Conservation (phyloP, 495 filamentous ascomycete genomes). For the Evernia prunastri region DNA sequence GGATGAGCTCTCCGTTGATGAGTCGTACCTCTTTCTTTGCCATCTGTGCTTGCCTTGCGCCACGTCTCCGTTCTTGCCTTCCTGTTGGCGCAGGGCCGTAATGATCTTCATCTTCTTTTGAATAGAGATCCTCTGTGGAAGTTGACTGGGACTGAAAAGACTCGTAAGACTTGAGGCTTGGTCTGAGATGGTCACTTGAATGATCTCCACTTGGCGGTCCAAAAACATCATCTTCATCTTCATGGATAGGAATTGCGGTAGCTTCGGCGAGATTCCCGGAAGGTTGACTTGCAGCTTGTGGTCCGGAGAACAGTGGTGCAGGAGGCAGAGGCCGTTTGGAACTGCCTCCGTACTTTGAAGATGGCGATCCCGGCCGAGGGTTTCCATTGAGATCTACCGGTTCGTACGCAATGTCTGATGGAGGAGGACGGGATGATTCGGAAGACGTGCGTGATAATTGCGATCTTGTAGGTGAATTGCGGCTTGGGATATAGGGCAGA, state of each 20-base stretch:
- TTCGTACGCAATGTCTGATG: constrained; percentile 66
- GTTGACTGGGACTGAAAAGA: constrained; percentile 67
- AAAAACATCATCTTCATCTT: constrained; percentile 69
- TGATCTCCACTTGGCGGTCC: constrained; percentile 36
- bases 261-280: constrained; percentile 37
- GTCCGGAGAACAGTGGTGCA: constrained; percentile 70
- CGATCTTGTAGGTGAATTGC: constrained; percentile 56
- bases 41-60: constrained; percentile 78
- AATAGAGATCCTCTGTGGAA: constrained; percentile 50
- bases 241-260: constrained; percentile 49
- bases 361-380: constrained; percentile 83
- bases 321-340: constrained; percentile 84
- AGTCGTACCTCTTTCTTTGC: constrained; percentile 89
- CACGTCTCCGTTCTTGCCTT: constrained; percentile 75
- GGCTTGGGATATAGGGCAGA: constrained; percentile 47
- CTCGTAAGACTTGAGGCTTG: constrained; percentile 46
- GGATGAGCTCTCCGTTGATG: constrained; percentile 93
- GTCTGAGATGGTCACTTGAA: constrained; percentile 32
- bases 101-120: constrained; percentile 43
- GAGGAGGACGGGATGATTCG: constrained; percentile 64
- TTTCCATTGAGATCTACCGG: constrained; percentile 82
- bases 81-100: constrained; percentile 85
- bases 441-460: constrained; percentile 59
- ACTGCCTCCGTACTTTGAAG: constrained; percentile 77
- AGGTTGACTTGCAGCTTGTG: constrained; percentile 38